phyloP scores from a whole-genome alignment of 768 basidiomycete species.

The Hortiboletus flavorubellus region DNA sequence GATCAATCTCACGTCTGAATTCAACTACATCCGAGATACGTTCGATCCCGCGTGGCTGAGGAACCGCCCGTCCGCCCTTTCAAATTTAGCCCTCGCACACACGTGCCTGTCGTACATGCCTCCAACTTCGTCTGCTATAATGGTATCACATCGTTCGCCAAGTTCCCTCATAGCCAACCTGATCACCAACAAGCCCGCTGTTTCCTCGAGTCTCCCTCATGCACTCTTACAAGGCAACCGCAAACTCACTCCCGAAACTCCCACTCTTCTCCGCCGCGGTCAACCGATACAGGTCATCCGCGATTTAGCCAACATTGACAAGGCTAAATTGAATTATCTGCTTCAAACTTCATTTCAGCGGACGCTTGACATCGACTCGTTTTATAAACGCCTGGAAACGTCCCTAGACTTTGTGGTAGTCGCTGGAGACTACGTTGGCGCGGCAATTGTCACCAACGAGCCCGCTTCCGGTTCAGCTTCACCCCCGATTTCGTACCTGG shows the following conservation, averaged over 20 bases:
- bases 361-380: conserved; percentile 64
- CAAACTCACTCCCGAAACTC: conserved; percentile 84
- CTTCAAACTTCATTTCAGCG: conserved; percentile 86
- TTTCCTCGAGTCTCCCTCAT: conserved; percentile 93
- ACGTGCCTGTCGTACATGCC: conserved; percentile 93
- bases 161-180: conserved; percentile 95
- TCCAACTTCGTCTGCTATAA: conserved; percentile 85
- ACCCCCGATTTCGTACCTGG: conserved; percentile 80
- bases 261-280: conserved; percentile 88
- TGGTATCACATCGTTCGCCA: conserved; percentile 96
- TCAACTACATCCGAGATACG: conserved; percentile 77
- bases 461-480: conserved; percentile 31
- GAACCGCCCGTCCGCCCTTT: conserved; percentile 79
- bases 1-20: conserved; percentile 90
- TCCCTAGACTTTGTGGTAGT: conserved; percentile 89
- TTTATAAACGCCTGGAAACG: conserved; percentile 73
- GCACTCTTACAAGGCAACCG: conserved; percentile 86
- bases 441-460: conserved; percentile 86
- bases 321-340: conserved; percentile 67
- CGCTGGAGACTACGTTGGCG: conserved; percentile 93
- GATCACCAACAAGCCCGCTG: conserved; percentile 96
- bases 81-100: conserved; percentile 80
- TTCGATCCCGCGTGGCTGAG: conserved; percentile 75
- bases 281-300: conserved; percentile 83
- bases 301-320: conserved; percentile 66